Evolutionary conservation across 2,329 filamentous ascomycete genomes (phyloP), one percentile per base, ranked within the genome.

Genomic region (Sphaerostilbella broomeana): DNA sequence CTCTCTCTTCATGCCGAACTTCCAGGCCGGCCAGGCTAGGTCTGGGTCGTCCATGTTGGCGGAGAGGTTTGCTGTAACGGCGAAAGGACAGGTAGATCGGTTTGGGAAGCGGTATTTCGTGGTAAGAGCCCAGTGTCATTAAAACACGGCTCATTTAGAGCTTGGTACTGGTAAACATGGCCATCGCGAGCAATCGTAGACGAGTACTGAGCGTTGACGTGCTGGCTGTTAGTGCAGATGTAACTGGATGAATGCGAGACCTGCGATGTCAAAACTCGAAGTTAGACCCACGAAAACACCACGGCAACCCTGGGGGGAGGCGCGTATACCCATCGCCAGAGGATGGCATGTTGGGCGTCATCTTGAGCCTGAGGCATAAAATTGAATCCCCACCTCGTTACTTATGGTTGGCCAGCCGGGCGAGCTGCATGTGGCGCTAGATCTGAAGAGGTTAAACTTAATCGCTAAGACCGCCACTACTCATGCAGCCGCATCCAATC

Each of bases 1-100:
- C 41, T 70, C 68, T 54, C 68, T 68, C 65, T 73, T 76, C 68
- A 78, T 69, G 53, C 73, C 74, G 63, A 78, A 79, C 58, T 78
- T 78, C 74, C 75, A 79, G 51, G 70, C 68, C 29, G 75, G 75
- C 75, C 75, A 79, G 50, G 66, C 62, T 54, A 59, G 64, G 48
- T 58, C 64, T 21, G 65, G 67, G 40, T 77, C 73, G 59, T 77
- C 73, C 75, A 79, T 78, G 45, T 51, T 51, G 52, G 53, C 22
- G 16, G 15, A 15, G 26, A 11, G 10, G 26, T 31, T 25, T 16
- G 19, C n/a, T 17, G 18, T 11, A 12, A n/a, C 10, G 11, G 20
- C 11, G 28, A 33, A 15, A 34, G 29, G n/a, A 13, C 18, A 24
- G 27, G 32, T 9, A 40, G 32, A 30, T 21, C 18, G 31, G n/a